These are phyloP conservation scores for Xylaria cubensis DNA, from an alignment of 495 filamentous ascomycete genomes.

Conservation along the genomic window DNA sequence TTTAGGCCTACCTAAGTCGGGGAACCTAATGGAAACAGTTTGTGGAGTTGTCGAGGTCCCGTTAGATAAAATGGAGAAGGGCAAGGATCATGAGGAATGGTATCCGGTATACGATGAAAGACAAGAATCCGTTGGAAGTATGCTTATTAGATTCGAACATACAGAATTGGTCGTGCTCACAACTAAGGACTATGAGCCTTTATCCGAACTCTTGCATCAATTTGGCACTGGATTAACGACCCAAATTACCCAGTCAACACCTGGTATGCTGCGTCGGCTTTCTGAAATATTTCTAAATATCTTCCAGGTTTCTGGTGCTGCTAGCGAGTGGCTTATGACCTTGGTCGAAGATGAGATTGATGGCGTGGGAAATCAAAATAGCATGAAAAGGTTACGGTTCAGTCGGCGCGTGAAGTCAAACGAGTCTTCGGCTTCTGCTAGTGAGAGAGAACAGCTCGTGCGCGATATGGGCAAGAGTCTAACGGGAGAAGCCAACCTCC, in stretches of 20 bases:
- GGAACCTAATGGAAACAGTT: slow-evolving; percentile 48
- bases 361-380: slow-evolving; percentile 79
- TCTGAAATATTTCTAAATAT: slow-evolving; percentile 91
- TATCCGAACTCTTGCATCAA: slow-evolving; percentile 83
- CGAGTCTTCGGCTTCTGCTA: slow-evolving; percentile 70
- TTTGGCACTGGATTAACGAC: slow-evolving; percentile 84
- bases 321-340: slow-evolving; percentile 88
- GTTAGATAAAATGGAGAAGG: slow-evolving; percentile 80
- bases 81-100: slow-evolving; percentile 88
- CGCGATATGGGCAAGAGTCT: slow-evolving; percentile 69
- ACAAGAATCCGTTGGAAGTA: slow-evolving; percentile 77
- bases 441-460: slow-evolving; percentile 59
- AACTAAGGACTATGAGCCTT: slow-evolving; percentile 79
- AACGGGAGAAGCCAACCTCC: slow-evolving; percentile 84
- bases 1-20: slow-evolving; percentile 48
- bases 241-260: slow-evolving; percentile 81
- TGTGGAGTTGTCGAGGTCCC: slow-evolving; percentile 83
- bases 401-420: slow-evolving; percentile 78
- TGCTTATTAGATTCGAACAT: slow-evolving; percentile 82
- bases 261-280: slow-evolving; percentile 76
- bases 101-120: slow-evolving; percentile 79
- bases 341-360: slow-evolving; percentile 98
- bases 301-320: slow-evolving; percentile 91
- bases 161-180: slow-evolving; percentile 91
- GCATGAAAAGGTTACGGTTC: slow-evolving; percentile 73